Base-by-base conservation (phyloP, 495 filamentous ascomycete genomes). In the Melanomma pulvis-pyrius region DNA sequence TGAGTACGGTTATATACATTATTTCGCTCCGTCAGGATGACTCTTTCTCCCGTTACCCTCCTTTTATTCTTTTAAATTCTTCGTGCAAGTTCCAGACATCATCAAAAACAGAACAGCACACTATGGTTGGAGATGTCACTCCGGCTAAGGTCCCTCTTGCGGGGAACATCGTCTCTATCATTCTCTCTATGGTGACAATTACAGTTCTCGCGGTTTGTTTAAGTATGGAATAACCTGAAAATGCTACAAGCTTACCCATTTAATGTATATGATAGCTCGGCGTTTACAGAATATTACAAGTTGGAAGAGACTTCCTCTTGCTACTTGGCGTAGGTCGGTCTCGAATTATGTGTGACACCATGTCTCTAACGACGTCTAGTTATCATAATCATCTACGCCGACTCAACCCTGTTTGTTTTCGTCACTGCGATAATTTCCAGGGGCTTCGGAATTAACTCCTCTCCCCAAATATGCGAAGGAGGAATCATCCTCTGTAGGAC, bases 401-500 rank as follows among this genome's bases (percentile, higher is more conserved):
- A 84, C 63, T 84, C 82, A 19, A 79, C 77, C 52, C 34, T 78
- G 25, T 85, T 85, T 65, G 78, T 82, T 17, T 77, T 81, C 56
- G 78, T 75, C n/a, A 80, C 81, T 15, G 76, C 75, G 22, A 75
- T 84, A n/a, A 64, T 84, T 21, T 75, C 81, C 47, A 79, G 81
- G 68, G 81, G 80, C 28, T 74, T 82, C 46, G 81, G 80, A 1
- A 73, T 84, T 22, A 75, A 82, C 30, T 72, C 73, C 48, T 80
- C 74, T 30, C 41, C 68, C 2, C 57, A 69, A 9, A 73, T 80
- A 22, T 85, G 83, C 74, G 75, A 78, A n/a, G 74, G 75, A 7
- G 80, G 80, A 41, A 81, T 85, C 7, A 50, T 84, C 25, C 67
- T 83, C 4, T 85, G 81, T 67, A 71, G 80, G 26, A 74, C 19